phyloP scores from a whole-genome alignment of 495 filamentous ascomycete genomes.

The Penicillium tannophilum region DNA sequence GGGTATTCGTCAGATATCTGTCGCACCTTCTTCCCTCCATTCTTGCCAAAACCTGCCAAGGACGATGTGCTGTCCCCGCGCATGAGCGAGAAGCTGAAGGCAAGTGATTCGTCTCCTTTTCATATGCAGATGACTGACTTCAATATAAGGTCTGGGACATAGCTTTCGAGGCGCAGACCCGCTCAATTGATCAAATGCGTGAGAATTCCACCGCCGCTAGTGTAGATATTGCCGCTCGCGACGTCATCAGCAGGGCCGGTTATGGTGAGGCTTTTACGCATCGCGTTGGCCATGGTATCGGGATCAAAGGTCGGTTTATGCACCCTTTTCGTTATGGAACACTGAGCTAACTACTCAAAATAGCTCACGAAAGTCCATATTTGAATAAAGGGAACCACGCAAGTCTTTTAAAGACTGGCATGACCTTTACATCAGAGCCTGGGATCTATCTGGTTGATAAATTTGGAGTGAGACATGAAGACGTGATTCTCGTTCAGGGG shows the following conservation, averaged over 20 bases:
- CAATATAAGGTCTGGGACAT: constrained; percentile 46
- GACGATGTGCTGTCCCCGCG: constrained; percentile 12
- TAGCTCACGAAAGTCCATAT: constrained; percentile 58
- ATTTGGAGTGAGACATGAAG: constrained; percentile 59
- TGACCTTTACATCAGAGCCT: constrained; percentile 59
- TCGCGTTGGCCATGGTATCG: constrained; percentile 58
- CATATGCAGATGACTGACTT: neutral
- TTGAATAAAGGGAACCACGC: constrained; percentile 55
- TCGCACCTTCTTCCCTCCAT: constrained; percentile 54
- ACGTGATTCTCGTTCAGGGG: constrained; percentile 51
- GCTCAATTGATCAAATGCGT: constrained; percentile 42
- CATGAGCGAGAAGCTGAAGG: constrained; percentile 46
- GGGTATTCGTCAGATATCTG: constrained; percentile 61
- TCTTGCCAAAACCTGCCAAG: constrained; percentile 25
- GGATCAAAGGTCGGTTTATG: constrained; percentile 48
- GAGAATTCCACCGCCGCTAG: constrained; percentile 49
- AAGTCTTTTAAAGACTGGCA: constrained; percentile 45
- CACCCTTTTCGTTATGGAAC: neutral
- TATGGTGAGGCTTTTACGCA: constrained; percentile 58
- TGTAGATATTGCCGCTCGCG: constrained; percentile 56
- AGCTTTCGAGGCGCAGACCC: constrained; percentile 53
- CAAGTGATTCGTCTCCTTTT: neutral
- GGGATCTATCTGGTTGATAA: constrained; percentile 55
- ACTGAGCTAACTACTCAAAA: neutral
- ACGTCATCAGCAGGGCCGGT: constrained; percentile 51